phyloP scores from a whole-genome alignment of 805 yeast genomes.

The Yarrowia deformans region DNA sequence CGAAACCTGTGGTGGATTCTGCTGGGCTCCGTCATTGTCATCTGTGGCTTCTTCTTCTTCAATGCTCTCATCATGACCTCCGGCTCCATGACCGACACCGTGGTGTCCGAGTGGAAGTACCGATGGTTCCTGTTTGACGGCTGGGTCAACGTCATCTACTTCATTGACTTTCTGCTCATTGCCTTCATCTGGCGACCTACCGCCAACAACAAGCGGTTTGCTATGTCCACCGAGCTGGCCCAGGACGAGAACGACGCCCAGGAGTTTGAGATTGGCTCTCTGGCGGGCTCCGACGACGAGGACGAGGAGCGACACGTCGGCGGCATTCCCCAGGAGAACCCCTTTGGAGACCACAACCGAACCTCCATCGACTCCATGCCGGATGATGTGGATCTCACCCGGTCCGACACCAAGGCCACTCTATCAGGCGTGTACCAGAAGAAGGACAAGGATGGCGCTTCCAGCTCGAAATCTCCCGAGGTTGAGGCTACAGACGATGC shows the following conservation, averaged over 20 bases:
- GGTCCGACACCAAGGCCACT: slow-evolving; percentile 34
- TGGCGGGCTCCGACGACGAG: slow-evolving; percentile 54
- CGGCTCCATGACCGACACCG: slow-evolving; percentile 74
- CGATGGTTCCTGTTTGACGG: slow-evolving; percentile 88
- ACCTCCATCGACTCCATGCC: slow-evolving; percentile 28
- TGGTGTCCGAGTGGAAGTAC: slow-evolving; percentile 90
- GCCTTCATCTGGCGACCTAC: slow-evolving; percentile 98
- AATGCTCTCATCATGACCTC: slow-evolving; percentile 74
- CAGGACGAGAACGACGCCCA: slow-evolving; percentile 77
- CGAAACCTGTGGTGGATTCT: slow-evolving; percentile 76
- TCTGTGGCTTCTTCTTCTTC: slow-evolving; percentile 73
- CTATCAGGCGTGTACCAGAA: slow-evolving; percentile 33
- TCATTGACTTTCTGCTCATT: slow-evolving; percentile 78
- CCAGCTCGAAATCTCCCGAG: slow-evolving; percentile 26
- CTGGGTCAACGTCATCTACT: slow-evolving; percentile 93
- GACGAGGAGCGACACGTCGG: slow-evolving; percentile 44
- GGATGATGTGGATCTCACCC: slow-evolving; percentile 25
- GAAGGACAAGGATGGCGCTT: slow-evolving; percentile 26
- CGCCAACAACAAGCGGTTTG: slow-evolving; percentile 90
- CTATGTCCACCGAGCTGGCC: slow-evolving; percentile 85
- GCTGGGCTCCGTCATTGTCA: slow-evolving; percentile 66
- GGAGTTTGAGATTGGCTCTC: slow-evolving; percentile 67
- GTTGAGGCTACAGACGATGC: slow-evolving; percentile 30
- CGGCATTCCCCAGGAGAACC: slow-evolving; percentile 29
- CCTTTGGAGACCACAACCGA: slow-evolving; percentile 35